phyloP scores from a whole-genome alignment of 495 filamentous ascomycete species.

The Aspergillus funiculosus region DNA sequence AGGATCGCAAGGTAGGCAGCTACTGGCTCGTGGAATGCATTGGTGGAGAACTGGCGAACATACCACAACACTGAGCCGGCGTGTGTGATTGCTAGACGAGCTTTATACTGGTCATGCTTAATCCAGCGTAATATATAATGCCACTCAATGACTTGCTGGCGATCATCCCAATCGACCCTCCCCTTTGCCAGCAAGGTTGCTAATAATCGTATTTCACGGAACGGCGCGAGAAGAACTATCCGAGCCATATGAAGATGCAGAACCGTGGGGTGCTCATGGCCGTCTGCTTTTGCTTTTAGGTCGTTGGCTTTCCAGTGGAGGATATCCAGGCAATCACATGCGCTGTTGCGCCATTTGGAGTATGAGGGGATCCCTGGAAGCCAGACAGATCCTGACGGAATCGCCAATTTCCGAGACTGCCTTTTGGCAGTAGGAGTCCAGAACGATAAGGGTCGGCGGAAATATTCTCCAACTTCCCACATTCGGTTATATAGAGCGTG shows the following conservation, averaged over 20 bases:
- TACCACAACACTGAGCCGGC: slow-evolving; percentile 48
- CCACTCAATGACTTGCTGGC: slow-evolving; percentile 35
- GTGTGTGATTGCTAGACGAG: slow-evolving; percentile 50
- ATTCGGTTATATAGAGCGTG: slow-evolving; percentile 47
- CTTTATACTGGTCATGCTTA: slow-evolving; percentile 49
- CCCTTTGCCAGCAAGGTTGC: slow-evolving; percentile 30
- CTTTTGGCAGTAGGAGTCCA: slow-evolving; percentile 47
- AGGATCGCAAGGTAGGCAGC: slow-evolving; percentile 45
- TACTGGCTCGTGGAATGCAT: slow-evolving; percentile 47
- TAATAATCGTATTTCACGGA: slow-evolving; percentile 36
- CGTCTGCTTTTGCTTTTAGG: slow-evolving; percentile 39
- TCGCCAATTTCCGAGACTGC: slow-evolving; percentile 33
- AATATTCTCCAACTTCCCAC: slow-evolving; percentile 49
- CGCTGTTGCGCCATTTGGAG: slow-evolving; percentile 51
- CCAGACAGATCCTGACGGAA: slow-evolving; percentile 42
- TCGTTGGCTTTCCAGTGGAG: slow-evolving; percentile 51
- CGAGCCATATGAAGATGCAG: slow-evolving; percentile 49
- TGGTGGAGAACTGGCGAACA: slow-evolving; percentile 41
- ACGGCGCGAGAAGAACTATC: slow-evolving; percentile 34
- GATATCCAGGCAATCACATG: slow-evolving; percentile 50
- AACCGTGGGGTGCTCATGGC: slow-evolving; percentile 47
- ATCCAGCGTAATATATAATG: slow-evolving; percentile 46
- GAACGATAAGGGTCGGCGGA: slow-evolving; percentile 40
- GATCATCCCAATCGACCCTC: slow-evolving; percentile 28
- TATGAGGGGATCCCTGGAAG: slow-evolving; percentile 45